These are phyloP conservation scores for Torulaspora quercuum DNA, from an alignment of 805 yeast genomes.

Conservation along the genomic window DNA sequence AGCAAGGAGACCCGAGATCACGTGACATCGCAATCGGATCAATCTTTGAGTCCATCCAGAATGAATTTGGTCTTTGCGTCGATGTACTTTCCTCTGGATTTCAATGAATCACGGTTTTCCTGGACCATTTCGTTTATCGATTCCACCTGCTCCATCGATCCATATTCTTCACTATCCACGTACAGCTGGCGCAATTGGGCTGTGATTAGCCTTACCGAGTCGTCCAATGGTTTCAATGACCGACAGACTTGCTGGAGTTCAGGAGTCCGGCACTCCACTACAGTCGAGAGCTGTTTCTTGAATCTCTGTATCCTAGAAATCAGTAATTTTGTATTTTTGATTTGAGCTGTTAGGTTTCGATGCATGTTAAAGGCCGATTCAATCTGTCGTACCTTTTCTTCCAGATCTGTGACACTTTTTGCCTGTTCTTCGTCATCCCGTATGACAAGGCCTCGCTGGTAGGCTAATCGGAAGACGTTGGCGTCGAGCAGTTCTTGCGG, in stretches of 20 bases:
- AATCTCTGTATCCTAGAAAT: slow-evolving; percentile 26
- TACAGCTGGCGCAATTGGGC: slow-evolving; percentile 28
- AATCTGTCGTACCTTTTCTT: slow-evolving; percentile 23
- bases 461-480: slow-evolving; percentile 66
- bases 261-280: slow-evolving; percentile 16
- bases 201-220: slow-evolving; percentile 26
- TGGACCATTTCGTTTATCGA: slow-evolving; percentile 1
- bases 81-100: slow-evolving; percentile 12
- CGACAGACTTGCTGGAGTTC: slow-evolving; percentile 17
- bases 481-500: slow-evolving; percentile 61
- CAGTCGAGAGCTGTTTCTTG: slow-evolving; percentile 15
- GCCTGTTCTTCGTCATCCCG: slow-evolving; percentile 14
- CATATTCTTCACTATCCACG: slow-evolving; percentile 27
- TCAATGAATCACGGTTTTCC: background rate
- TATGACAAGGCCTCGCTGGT: slow-evolving; percentile 54
- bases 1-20: no score
- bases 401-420: slow-evolving; percentile 15
- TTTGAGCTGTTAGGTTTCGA: slow-evolving; percentile 18
- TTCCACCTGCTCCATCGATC: slow-evolving; percentile 26
- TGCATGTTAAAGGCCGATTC: slow-evolving; percentile 23
- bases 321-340: slow-evolving; percentile 17
- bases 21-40: no score
- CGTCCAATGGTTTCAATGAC: slow-evolving; percentile 32
- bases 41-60: slow-evolving; percentile 4
- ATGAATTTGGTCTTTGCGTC: slow-evolving; percentile 10